Evolutionary conservation across 306 rosid species (phyloP), one percentile per base, ranked within the genome.

Genomic region (Senna tora): DNA sequence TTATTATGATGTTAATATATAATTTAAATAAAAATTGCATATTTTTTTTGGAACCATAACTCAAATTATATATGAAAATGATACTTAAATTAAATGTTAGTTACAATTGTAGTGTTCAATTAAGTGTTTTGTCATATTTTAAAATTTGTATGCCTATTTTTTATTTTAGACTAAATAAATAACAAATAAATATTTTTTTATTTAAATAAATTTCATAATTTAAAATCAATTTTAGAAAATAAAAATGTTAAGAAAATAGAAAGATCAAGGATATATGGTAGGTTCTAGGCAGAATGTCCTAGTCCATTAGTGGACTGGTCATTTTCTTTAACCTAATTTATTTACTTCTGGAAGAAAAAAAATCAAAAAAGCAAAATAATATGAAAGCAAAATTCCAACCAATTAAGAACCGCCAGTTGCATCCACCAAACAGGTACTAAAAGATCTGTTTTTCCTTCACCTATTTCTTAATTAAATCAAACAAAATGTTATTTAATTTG

Each of bases 311-410:
- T 33, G 59, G 83, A 56, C 49, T 33, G 64, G 87, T 81, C 90
- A 76, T 6, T 69, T 74, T 86, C 88, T 54, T 57, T 36, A 38
- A 88, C 85, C 87, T 42, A 85, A 76, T 74, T 59, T 57, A 68
- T 78, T 36, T 36, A 25, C 17, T 71, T 76, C 63, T 9, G 1
- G 0, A 45, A 53, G 12, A 36, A 50, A 74, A 69, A 38, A 20
- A 30, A 25, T 14, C 3, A 47, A 38, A 38, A 4, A 4, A 17
- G 21, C 5, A 58, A 51, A 10, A 12, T 7, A 66, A 14, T 5
- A 53, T 46, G 80, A 78, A 82, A 71, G 76, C 77, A 36, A 65
- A 73, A 65, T 34, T 53, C 19, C 46, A 84, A 73, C 84, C 72
- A 63, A n/a, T n/a, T n/a, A n/a, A 25, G 30, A 74, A 79, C 87